Base-by-base conservation (phyloP, 768 basidiomycete species). In the Lactarius vividus region DNA sequence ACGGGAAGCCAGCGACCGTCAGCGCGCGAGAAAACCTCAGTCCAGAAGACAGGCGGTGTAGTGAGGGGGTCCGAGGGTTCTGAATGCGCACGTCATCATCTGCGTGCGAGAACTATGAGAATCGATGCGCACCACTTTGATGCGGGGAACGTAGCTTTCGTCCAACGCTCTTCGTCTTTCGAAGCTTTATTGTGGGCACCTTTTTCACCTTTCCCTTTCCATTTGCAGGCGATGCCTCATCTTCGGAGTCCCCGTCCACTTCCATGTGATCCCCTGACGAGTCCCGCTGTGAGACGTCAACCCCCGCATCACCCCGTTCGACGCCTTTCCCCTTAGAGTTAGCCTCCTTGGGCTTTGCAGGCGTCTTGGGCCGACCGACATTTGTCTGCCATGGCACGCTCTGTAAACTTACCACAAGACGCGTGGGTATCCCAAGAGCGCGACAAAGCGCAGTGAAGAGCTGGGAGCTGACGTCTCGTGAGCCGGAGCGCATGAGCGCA, bases 11-110 rank as follows among this genome's bases (percentile, higher is more conserved):
- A 99, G 40, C 88, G 86, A 16, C 83, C 85, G 77, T 97, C 94
- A 8, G 95, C 87, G 26, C 92, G 87, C 9, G 94, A 96, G 77
- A 95, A 99, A 0, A 97, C 92, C 76, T 99, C 97, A 0, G 91
- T 92, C 97, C 97, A 99, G 75, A 95, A 93, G 4, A 95, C 88
- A 1, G 96, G 96, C 3, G 94, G 88, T 11, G 86, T 87, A 60
- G 69, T 81, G 42, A 77, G 79, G 59, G 88, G 88, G 75, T 91
- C 84, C 57, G 81, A 77, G 7, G 77, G 73, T 54, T n/a, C 71
- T 71, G 26, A 16, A n/a, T 49, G 26, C 10, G 18, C 4, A 20
- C 35, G 5, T 49, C 10, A 33, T 33, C 18, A 13, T 55, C 54
- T 20, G 3, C 46, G 18, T 40, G 52, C 11, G 56, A 64, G 2